These are phyloP conservation scores for Nemania diffusa DNA, from an alignment of 2,329 filamentous ascomycete genomes.

Conservation along the genomic window DNA sequence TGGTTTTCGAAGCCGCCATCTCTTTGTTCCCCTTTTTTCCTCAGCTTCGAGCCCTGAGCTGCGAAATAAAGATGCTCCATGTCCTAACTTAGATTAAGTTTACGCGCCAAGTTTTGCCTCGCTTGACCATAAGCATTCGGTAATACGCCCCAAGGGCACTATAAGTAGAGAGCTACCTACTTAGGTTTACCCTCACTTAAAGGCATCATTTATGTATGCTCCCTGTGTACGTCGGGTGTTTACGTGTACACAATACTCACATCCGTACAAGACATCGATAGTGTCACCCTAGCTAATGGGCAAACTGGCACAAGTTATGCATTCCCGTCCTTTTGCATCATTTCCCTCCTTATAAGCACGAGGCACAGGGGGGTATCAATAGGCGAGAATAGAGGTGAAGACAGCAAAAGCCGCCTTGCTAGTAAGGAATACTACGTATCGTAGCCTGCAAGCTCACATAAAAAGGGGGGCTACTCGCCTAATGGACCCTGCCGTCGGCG, in stretches of 20 bases:
- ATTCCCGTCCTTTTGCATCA: neutral
- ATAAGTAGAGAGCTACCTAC: neutral
- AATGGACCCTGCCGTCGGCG: neutral
- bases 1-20: no score
- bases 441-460: neutral
- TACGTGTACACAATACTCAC: neutral
- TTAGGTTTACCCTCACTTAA: neutral
- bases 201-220: neutral
- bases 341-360: neutral
- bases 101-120: no score
- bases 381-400: neutral
- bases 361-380: neutral
- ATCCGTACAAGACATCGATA: neutral
- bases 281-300: neutral
- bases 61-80: no score
- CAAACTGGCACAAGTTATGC: no score
- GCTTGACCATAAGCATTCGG: no score
- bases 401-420: neutral
- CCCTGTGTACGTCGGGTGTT: neutral
- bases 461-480: neutral
- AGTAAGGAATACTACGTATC: neutral
- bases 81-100: no score
- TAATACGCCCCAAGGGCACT: no score
- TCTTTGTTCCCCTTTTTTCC: no score
- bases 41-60: no score